Evolutionary conservation across 2,329 filamentous ascomycete species (phyloP), one percentile per base, ranked within the genome.

Genomic region (Penicillium capsulatum): DNA sequence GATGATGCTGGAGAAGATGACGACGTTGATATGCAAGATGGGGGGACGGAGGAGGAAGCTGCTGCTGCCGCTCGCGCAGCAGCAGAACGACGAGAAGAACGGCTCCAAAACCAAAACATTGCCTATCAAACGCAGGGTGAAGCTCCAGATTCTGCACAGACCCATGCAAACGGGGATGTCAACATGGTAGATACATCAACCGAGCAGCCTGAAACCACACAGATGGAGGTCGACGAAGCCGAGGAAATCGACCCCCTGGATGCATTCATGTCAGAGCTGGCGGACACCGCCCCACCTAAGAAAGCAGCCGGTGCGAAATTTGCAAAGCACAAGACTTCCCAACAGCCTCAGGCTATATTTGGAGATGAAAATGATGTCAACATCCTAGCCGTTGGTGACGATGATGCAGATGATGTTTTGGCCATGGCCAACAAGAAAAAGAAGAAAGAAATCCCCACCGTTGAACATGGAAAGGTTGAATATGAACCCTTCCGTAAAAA

Each of bases 381-480:
- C 41, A 63, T 83, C 35, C 79, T 79, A 22, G 75, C 80, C 20
- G 72, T 84, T 13, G 69, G 67, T 20, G 80, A 80, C 22, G 74
- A 76, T 26, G 76, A 82, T 51, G 76, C 76, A 2, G 80, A 83
- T 53, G 79, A 83, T 51, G 75, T 79, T 54, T 72, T 81, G 31
- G 75, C 77, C n/a, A 74, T 79, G 61, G 73, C 75, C 30, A 75
- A 65, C 39, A 79, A 77, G 75, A 76, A 75, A 58, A 96, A 95
- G 72, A 96, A 95, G 74, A 95, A 96, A 67, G 92, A 97, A 44
- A 82, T 97, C n/a, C 89, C 90, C 1, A 75, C 74, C 0, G 77
- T 94, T 38, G 83, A 98, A 65, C 94, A 97, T 65, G 77, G 73
- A 54, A 97, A 96, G 67, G 70, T 94, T 49, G 79, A 90, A 39